phyloP scores from a whole-genome alignment of 108 stramenopile genomes.

The Hondaea fermentalgiana region DNA sequence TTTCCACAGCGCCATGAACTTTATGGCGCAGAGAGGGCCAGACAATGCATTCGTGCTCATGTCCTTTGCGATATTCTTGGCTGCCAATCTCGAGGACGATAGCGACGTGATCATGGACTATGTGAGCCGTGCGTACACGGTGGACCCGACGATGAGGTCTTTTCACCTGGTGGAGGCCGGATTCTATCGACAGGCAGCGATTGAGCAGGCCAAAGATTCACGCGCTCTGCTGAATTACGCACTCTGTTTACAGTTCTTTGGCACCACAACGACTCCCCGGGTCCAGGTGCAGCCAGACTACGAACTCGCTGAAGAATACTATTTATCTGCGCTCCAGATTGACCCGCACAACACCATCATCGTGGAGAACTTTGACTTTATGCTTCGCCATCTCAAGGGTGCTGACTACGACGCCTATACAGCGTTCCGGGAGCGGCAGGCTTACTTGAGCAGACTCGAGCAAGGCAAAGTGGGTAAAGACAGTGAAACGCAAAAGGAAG shows the following conservation, averaged over 20 bases:
- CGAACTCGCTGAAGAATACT: not conserved
- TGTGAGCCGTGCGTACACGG: not conserved
- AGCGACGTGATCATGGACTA: not conserved
- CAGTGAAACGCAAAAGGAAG: not conserved
- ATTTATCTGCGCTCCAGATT: not conserved
- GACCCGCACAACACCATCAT: not conserved
- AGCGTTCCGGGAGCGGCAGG: not conserved
- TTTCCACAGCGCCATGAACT: not conserved
- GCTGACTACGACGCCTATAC: not conserved
- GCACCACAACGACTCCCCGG: not conserved
- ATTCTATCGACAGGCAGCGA: not conserved
- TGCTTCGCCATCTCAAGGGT: not conserved
- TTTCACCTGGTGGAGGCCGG: not conserved
- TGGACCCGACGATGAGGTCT: not conserved
- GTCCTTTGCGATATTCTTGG: not conserved
- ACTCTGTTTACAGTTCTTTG: not conserved
- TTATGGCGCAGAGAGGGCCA: not conserved
- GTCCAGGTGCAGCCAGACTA: not conserved
- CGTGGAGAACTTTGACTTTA: conserved; percentile 7
- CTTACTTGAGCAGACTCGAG: not conserved
- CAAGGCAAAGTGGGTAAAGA: not conserved
- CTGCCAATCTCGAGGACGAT: not conserved
- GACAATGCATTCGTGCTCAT: not conserved
- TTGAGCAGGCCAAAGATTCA: not conserved
- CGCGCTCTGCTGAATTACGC: not conserved